Conservation (phyloP, 2,329 filamentous ascomycete genomes). For the Colletotrichum somersetense region DNA sequence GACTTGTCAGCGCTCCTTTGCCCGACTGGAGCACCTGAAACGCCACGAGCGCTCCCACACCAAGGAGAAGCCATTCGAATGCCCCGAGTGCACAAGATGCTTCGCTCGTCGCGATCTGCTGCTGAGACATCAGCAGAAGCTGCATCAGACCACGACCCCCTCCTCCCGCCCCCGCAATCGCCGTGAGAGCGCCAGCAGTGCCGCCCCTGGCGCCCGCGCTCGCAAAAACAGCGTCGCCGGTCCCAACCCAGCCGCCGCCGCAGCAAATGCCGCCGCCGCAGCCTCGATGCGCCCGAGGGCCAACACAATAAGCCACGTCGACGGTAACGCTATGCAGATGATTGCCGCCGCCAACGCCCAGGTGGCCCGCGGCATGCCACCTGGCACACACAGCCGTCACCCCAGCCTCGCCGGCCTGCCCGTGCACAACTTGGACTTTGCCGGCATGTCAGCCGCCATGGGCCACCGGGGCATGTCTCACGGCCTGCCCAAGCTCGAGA, state of each 20-base stretch:
- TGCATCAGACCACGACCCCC: constrained; percentile 92
- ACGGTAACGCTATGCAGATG: constrained; percentile 80
- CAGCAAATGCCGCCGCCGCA: constrained; percentile 55
- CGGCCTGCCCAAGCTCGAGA: constrained; percentile 86
- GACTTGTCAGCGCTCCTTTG: constrained; percentile 93
- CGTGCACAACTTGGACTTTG: constrained; percentile 71
- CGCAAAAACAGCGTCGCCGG: constrained; percentile 92
- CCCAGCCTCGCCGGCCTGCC: constrained; percentile 79
- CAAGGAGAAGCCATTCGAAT: constrained; percentile 99
- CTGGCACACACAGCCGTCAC: constrained; percentile 71
- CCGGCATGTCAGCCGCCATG: constrained; percentile 78
- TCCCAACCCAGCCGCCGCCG: constrained; percentile 55
- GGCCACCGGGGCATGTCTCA: constrained; percentile 75
- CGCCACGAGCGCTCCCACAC: constrained; percentile 98
- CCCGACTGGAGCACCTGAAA: constrained; percentile 94
- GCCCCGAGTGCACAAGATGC: constrained; percentile 92
- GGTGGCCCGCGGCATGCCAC: constrained; percentile 60
- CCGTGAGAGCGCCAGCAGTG: constrained; percentile 85
- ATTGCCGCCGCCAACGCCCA: constrained; percentile 71
- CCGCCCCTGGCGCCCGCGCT: constrained; percentile 75
- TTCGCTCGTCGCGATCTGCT: constrained; percentile 94
- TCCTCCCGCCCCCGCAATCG: constrained; percentile 88
- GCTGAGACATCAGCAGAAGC: constrained; percentile 96
- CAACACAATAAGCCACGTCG: constrained; percentile 96
- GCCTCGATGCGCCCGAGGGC: constrained; percentile 85